These are phyloP conservation scores for Apiospora saccharicola DNA, from an alignment of 2,329 filamentous ascomycete species.

Conservation along the genomic window DNA sequence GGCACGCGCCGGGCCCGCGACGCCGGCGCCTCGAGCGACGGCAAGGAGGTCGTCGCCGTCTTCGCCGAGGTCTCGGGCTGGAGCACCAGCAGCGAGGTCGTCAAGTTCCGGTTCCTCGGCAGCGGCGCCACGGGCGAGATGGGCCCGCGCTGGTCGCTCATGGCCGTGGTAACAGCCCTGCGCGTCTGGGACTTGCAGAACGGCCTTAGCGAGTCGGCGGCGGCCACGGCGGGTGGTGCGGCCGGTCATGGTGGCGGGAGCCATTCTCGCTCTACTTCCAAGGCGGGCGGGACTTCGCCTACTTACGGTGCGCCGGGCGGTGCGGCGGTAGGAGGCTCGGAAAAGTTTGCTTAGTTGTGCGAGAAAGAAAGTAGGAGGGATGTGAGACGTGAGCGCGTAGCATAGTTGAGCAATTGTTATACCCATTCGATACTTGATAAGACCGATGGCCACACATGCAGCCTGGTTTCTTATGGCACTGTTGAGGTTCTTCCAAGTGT, in stretches of 20 bases:
- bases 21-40: conserved; percentile 41
- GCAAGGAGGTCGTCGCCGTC: conserved; percentile 52
- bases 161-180: conserved; percentile 50
- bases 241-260: neutral
- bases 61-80: conserved; percentile 40
- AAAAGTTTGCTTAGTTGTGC: neutral
- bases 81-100: conserved; percentile 45
- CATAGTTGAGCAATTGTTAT: conserved; percentile 13
- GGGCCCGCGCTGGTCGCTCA: conserved; percentile 51
- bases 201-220: conserved; percentile 21
- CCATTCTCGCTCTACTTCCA: neutral
- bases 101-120: conserved; percentile 50
- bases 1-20: conserved; percentile 30
- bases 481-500: neutral
- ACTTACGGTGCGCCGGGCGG: neutral
- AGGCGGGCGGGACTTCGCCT: neutral
- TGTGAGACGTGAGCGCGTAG: neutral
- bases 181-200: conserved; percentile 39
- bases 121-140: conserved; percentile 47
- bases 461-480: neutral
- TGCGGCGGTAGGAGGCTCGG: neutral
- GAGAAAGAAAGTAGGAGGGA: neutral
- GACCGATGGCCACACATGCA: neutral
- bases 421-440: neutral
- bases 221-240: conserved; percentile 10